Evolutionary conservation across 495 filamentous ascomycete genomes (phyloP).

Genomic region (Trichoderma erinaceum): DNA sequence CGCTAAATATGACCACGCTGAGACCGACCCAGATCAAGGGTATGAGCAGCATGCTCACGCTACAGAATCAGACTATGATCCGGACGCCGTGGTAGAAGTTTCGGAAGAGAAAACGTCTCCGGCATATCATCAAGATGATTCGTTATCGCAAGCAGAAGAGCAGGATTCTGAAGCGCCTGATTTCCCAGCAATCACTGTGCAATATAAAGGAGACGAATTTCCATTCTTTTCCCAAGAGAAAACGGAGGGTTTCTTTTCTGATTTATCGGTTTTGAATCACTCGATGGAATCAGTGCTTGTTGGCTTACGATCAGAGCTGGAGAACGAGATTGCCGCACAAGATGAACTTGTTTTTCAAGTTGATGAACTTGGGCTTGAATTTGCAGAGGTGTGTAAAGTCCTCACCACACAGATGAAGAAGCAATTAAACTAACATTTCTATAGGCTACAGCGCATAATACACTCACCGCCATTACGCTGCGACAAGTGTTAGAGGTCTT

Average conservation of each 20-base stretch:
- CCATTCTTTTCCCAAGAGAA: conserved; percentile 10
- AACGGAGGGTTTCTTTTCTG: conserved; percentile 51
- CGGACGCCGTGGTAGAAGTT: not conserved
- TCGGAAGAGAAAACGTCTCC: not conserved
- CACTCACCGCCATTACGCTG: conserved; percentile 25
- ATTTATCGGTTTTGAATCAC: conserved; percentile 53
- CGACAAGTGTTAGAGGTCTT: conserved; percentile 29
- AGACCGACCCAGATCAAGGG: not conserved
- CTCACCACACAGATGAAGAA: not conserved
- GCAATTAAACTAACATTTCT: conserved; percentile 19
- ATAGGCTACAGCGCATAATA: conserved; percentile 19
- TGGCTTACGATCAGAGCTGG: conserved; percentile 60
- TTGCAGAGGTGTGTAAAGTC: conserved; percentile 57
- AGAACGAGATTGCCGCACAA: conserved; percentile 56
- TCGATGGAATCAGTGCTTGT: conserved; percentile 55
- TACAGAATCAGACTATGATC: not conserved
- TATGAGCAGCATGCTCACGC: not conserved
- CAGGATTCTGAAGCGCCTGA: not conserved
- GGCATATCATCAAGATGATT: not conserved
- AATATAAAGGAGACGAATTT: conserved; percentile 16
- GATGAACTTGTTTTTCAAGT: conserved; percentile 67
- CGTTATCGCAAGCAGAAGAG: not conserved
- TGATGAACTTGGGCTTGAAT: conserved; percentile 59
- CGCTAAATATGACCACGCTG: not conserved
- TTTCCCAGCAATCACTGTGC: conserved; percentile 15